phyloP scores from a whole-genome alignment of 1,139 yeast species.

The Debaryomyces sp. region DNA sequence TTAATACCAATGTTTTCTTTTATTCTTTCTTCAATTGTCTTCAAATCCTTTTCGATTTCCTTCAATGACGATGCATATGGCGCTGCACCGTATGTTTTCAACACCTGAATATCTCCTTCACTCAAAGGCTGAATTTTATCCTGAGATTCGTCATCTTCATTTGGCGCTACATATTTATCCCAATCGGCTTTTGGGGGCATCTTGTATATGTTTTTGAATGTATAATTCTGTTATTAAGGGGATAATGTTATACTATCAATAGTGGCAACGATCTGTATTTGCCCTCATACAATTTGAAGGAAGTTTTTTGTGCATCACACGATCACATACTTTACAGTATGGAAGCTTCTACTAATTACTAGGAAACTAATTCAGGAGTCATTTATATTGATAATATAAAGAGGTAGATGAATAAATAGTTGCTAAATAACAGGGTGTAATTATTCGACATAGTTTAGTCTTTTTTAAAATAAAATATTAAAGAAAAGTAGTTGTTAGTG shows the following conservation, averaged over 20 bases:
- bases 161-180: conserved; percentile 93
- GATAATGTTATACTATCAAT: neutral
- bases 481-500: neutral
- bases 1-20: conserved; percentile 93
- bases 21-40: conserved; percentile 79
- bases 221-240: neutral
- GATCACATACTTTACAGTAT: neutral
- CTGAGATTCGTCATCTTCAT: conserved; percentile 63
- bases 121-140: conserved; percentile 85
- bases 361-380: neutral
- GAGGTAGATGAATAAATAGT: conserved; percentile 2
- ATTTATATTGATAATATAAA: neutral
- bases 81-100: conserved; percentile 96
- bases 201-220: conserved; percentile 11
- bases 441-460: neutral
- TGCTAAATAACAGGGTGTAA: conserved; percentile 1
- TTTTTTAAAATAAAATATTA: neutral
- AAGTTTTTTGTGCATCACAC: conserved; percentile 5
- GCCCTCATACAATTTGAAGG: conserved; percentile 5
- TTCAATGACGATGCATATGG: conserved; percentile 87
- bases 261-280: conserved; percentile 7
- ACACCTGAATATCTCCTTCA: conserved; percentile 95
- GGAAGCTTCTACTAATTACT: neutral
- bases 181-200: conserved; percentile 93
- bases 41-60: conserved; percentile 81